phyloP scores from a whole-genome alignment of 2,329 filamentous ascomycete species.

The Elsinoe fawcettii region DNA sequence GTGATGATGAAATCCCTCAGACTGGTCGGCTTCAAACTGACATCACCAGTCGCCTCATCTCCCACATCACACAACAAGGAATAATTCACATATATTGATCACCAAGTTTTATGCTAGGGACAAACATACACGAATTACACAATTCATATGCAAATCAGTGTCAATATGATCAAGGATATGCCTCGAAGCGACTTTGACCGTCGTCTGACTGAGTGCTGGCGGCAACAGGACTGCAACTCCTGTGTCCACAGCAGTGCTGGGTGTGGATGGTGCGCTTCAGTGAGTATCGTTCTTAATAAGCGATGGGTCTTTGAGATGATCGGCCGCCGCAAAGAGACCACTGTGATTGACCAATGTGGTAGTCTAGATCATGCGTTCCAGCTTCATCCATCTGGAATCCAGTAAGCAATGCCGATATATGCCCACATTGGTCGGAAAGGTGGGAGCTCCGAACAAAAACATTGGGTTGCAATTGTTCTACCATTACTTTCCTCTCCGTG shows the following conservation, averaged over 20 bases:
- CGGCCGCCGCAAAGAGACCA: no score
- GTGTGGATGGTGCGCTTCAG: constrained; percentile 41
- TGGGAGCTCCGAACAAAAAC: constrained; percentile 40
- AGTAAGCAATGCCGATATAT: constrained; percentile 28
- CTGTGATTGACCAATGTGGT: neutral
- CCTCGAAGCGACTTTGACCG: constrained; percentile 1
- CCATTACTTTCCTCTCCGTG: constrained; percentile 38
- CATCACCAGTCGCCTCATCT: no score
- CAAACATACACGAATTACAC: no score
- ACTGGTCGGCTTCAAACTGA: neutral
- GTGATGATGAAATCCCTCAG: no score
- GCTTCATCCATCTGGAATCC: constrained; percentile 36
- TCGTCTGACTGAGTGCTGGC: constrained; percentile 26
- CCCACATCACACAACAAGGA: no score
- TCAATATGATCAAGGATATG: no score
- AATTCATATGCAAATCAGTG: no score
- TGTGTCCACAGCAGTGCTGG: constrained; percentile 25
- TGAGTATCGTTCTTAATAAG: constrained; percentile 25
- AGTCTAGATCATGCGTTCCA: constrained; percentile 38
- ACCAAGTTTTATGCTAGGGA: no score
- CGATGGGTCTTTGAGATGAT: no score
- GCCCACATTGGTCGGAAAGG: constrained; percentile 35
- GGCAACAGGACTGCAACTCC: constrained; percentile 26
- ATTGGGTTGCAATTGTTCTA: constrained; percentile 40
- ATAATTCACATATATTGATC: no score